phyloP scores from a whole-genome alignment of 2,329 filamentous ascomycete genomes.

The Zymoseptoria passerinii region DNA sequence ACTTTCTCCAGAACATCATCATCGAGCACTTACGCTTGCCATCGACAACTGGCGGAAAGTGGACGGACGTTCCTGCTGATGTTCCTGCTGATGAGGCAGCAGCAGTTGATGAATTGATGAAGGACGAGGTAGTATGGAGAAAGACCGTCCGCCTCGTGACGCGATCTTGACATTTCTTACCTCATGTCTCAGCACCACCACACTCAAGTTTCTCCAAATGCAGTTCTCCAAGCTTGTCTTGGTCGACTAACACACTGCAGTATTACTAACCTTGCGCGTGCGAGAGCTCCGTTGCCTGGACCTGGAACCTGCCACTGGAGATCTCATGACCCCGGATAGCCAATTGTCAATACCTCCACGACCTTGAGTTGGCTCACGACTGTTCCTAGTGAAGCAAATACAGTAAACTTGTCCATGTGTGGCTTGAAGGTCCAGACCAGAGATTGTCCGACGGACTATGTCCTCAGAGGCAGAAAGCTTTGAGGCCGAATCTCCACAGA shows the following conservation, averaged over 20 bases:
- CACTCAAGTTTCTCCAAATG: background rate
- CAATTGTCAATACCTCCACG: background rate
- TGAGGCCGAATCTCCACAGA: background rate
- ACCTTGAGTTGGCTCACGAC: background rate
- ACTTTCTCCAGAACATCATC: constrained; percentile 5
- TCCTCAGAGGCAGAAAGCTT: background rate
- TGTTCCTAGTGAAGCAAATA: background rate
- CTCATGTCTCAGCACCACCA: background rate
- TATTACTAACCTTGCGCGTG: background rate
- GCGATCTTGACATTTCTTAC: background rate
- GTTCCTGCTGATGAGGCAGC: background rate
- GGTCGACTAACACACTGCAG: background rate
- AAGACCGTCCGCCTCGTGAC: background rate
- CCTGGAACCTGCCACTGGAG: background rate
- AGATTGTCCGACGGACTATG: background rate
- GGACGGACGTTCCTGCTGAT: too few relatives aligned
- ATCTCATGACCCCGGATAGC: background rate
- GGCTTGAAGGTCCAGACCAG: background rate
- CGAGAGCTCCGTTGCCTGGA: background rate
- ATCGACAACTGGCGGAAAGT: constrained; percentile 1
- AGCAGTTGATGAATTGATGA: background rate
- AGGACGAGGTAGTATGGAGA: background rate
- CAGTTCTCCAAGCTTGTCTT: background rate
- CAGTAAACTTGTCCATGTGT: background rate
- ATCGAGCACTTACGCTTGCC: constrained; percentile 5